Evolutionary conservation across 192 early-diverging fungal species (phyloP), one percentile per base, ranked within the genome.

Genomic region (Haplosporangium gracile): DNA sequence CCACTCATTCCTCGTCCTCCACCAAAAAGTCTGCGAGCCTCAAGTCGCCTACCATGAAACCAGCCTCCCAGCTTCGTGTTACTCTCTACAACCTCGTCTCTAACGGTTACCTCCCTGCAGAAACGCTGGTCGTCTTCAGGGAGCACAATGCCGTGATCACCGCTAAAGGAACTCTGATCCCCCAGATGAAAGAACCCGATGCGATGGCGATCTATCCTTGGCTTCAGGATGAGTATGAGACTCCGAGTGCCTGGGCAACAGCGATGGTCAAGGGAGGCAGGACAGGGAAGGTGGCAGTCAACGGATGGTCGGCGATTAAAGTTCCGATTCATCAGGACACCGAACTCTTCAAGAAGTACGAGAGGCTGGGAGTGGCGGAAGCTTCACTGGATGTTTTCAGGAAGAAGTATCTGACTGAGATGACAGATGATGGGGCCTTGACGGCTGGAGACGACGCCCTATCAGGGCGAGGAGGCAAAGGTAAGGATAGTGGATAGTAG

Each of bases 301-400:
- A 94, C 76, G 93, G 93, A 57, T 94, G 93, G 93, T 92, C 91
- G 7, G 92, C 93, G 11, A 91, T 92, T 71, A 90, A 92, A 39
- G 88, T 94, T 18, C 77, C 80, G 0, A 72, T 88, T 18, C 75
- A 80, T 0, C 81, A 82, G 20, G 63, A 82, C 15, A n/a, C 86
- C 0, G 86, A 47, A 6, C 60, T 88, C 9, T 38, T 20, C 60
- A 77, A 78, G 22, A 79, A 80, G 70, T 75, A 82, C 55, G 83
- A 72, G 24, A 83, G 80, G 1, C 77, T 78, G 38, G 84, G 84
- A 16, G 18, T 78, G n/a, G 42, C 76, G 0, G 89, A 89, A 26
- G 79, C 85, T 5, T 83, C 89, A 0, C 36, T 89, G 15, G 89
- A 89, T 71, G 78, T 82, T 0, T 47, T 89, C 5, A 36, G 89